A percentile compares a stretch with the other conserved stretches of the same genome.
Conservation (phyloP, 2,329 filamentous ascomycete species). For the Allantophomopsis cytisporea region DNA sequence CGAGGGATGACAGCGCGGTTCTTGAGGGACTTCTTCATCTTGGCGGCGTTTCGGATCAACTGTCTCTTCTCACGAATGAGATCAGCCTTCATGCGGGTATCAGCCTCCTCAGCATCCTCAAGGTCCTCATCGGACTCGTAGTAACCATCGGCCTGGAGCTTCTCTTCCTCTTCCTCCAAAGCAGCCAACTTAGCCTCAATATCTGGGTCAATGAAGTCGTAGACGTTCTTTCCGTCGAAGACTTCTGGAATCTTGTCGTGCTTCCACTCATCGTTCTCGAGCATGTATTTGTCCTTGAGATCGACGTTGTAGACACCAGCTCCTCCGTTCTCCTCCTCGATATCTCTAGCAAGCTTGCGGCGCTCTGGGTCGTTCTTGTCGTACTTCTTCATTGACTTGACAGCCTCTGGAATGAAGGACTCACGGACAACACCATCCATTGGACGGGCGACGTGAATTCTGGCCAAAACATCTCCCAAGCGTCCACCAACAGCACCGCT, state of each 20-base stretch:
- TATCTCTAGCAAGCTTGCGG: constrained; percentile 66
- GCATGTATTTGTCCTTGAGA: constrained; percentile 74
- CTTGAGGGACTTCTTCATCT: constrained; percentile 94
- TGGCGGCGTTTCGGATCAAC: constrained; percentile 84
- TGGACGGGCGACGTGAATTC: constrained; percentile 95
- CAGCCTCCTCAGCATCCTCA: constrained; percentile 79
- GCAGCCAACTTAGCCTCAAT: constrained; percentile 88
- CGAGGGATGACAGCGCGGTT: constrained; percentile 91
- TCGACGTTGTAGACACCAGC: constrained; percentile 95
- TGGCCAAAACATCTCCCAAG: constrained; percentile 77
- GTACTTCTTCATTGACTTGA: constrained; percentile 74
- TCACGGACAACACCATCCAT: constrained; percentile 68
- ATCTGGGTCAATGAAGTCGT: constrained; percentile 93
- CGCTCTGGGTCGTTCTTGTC: constrained; percentile 82
- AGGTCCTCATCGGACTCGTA: constrained; percentile 76
- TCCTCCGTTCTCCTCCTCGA: constrained; percentile 86
- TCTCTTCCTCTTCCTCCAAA: constrained; percentile 91
- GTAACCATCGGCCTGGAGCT: constrained; percentile 79
- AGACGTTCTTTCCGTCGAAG: constrained; percentile 91
- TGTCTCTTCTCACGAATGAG: constrained; percentile 90
- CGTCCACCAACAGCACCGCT: constrained; percentile 67
- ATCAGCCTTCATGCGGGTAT: constrained; percentile 82
- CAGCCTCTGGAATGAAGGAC: constrained; percentile 77
- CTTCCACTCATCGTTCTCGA: constrained; percentile 88
- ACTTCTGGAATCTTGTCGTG: constrained; percentile 92